A percentile compares a stretch with the other conserved stretches of the same genome.
These are phyloP conservation scores for Cenchrus purpureus DNA, from an alignment of 176 grass and related monocot species.

Conservation along the genomic window DNA sequence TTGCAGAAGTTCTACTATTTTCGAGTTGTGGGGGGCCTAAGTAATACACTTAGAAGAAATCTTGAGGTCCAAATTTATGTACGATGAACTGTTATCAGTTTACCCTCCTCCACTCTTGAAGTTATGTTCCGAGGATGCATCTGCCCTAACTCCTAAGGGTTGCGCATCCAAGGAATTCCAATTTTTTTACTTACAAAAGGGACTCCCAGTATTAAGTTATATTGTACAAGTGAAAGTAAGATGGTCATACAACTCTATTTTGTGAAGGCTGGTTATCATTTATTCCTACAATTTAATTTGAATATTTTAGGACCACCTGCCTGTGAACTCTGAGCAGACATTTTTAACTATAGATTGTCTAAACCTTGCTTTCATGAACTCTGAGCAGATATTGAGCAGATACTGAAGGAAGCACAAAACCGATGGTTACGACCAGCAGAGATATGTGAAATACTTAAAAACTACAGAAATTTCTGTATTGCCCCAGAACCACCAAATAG, in stretches of 20 bases:
- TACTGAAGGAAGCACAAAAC: slow-evolving; percentile 82
- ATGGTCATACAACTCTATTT: slow-evolving; percentile 17
- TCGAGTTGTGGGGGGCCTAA: too few relatives aligned
- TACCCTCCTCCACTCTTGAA: not conserved
- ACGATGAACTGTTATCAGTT: too few relatives aligned
- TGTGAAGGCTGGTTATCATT: not conserved
- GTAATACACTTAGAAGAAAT: too few relatives aligned
- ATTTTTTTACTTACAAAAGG: not conserved
- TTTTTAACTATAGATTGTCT: slow-evolving; percentile 31
- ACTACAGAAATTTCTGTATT: slow-evolving; percentile 79
- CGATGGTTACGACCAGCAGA: slow-evolving; percentile 93
- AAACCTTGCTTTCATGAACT: slow-evolving; percentile 28
- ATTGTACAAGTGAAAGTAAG: not conserved
- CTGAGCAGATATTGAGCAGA: slow-evolving; percentile 85
- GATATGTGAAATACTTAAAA: slow-evolving; percentile 97
- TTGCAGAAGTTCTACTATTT: too few relatives aligned
- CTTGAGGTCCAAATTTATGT: too few relatives aligned
- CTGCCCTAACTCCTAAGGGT: not conserved
- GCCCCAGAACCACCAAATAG: slow-evolving; percentile 84
- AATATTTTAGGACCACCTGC: slow-evolving; percentile 1
- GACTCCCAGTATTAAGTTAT: not conserved
- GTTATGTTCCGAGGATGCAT: not conserved
- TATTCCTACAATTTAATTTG: not conserved
- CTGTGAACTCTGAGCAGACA: not conserved
- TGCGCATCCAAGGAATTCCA: not conserved